A percentile compares a stretch with the other conserved stretches of the same genome.
Evolutionary conservation across 176 grass and related monocot species (phyloP).

Genomic region (Zoysia pacifica): DNA sequence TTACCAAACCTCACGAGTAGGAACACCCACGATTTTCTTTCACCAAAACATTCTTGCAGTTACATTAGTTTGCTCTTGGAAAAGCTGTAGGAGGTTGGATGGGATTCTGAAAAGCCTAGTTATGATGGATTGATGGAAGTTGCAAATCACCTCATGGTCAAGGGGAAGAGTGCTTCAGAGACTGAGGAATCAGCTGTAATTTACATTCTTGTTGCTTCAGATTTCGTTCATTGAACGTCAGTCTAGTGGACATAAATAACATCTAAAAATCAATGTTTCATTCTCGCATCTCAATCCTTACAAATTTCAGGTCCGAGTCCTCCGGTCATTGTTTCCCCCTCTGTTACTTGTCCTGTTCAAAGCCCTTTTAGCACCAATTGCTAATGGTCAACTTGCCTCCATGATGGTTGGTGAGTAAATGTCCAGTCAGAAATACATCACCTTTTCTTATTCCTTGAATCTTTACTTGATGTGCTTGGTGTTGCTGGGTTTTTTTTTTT

Average conservation of each 20-base stretch:
- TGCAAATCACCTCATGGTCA: slow-evolving; percentile 69
- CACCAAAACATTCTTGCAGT: background rate
- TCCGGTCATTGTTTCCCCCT: slow-evolving; percentile 70
- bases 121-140: slow-evolving; percentile 81
- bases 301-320: slow-evolving; percentile 65
- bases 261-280: background rate
- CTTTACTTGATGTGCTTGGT: background rate
- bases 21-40: background rate
- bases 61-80: background rate
- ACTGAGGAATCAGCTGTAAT: slow-evolving; percentile 77
- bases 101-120: slow-evolving; percentile 81
- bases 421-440: background rate
- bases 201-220: background rate
- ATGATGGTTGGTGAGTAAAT: slow-evolving; percentile 70
- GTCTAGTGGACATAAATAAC: background rate
- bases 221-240: background rate
- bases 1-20: too few species aligned
- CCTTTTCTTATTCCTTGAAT: background rate
- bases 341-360: slow-evolving; percentile 79
- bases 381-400: slow-evolving; percentile 67
- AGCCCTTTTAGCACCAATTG: slow-evolving; percentile 72
- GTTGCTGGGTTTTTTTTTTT: slow-evolving; percentile 6
- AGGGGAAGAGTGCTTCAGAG: slow-evolving; percentile 71
- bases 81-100: slow-evolving; percentile 92
- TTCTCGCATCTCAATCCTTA: background rate